Evolutionary conservation across 129 eudicot species (phyloP).

Genomic region (Ambrosia trifida): DNA sequence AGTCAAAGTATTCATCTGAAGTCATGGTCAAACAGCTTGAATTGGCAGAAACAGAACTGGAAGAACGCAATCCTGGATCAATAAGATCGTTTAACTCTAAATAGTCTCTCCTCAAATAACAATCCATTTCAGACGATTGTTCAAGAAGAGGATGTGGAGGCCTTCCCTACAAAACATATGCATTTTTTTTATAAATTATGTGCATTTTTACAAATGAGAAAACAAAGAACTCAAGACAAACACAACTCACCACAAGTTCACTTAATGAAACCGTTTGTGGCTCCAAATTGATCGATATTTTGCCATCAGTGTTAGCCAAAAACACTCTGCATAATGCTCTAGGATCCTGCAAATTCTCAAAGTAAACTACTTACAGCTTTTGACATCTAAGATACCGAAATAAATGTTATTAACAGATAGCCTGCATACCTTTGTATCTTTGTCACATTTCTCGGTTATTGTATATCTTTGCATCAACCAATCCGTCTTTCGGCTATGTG

Average conservation of each 20-base stretch:
- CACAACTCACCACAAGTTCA: conserved; percentile 36
- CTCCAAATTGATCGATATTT: conserved; percentile 11
- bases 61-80: conserved; percentile 43
- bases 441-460: conserved; percentile 38
- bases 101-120: conserved; percentile 51
- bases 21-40: conserved; percentile 53
- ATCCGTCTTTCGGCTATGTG: conserved; percentile 44
- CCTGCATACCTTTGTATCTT: conserved; percentile 38
- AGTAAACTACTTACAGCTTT: conserved; percentile 22
- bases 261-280: background rate
- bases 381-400: background rate
- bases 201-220: background rate
- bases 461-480: conserved; percentile 79
- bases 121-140: conserved; percentile 34
- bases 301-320: background rate
- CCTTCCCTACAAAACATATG: conserved; percentile 22
- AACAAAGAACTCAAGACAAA: background rate
- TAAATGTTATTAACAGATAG: background rate
- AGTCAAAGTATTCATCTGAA: conserved; percentile 67
- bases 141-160: conserved; percentile 7
- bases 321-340: conserved; percentile 64
- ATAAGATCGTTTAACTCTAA: conserved; percentile 69
- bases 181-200: background rate
- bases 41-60: conserved; percentile 61
- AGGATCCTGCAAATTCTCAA: conserved; percentile 54